Conservation (phyloP, 768 basidiomycete species). For the Mrakia frigida region DNA sequence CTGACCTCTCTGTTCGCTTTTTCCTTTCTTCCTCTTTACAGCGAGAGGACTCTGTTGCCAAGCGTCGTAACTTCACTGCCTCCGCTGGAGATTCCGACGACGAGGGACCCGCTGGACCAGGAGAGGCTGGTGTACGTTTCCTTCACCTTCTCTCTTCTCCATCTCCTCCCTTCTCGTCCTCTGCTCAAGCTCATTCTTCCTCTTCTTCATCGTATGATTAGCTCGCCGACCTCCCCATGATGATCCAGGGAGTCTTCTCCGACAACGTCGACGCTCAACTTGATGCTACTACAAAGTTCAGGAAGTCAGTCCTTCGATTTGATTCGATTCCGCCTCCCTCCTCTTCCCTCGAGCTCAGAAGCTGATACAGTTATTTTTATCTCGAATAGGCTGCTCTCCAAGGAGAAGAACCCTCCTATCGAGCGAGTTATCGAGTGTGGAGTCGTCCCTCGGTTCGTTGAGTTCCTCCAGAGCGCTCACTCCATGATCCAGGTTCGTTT, state of each 20-base stretch:
- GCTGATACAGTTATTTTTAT: background rate
- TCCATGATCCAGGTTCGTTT: slow-evolving; percentile 50
- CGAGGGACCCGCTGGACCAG: slow-evolving; percentile 55
- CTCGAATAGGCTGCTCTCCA: slow-evolving; percentile 64
- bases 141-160: background rate
- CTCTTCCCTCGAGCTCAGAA: background rate
- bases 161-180: background rate
- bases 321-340: background rate
- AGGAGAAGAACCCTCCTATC: slow-evolving; percentile 99
- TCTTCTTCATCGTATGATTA: slow-evolving; percentile 39
- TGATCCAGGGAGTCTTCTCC: slow-evolving; percentile 89
- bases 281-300: slow-evolving; percentile 96
- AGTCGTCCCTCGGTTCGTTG: slow-evolving; percentile 93
- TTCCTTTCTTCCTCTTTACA: slow-evolving; percentile 23
- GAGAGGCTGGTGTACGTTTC: slow-evolving; percentile 30
- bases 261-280: slow-evolving; percentile 85
- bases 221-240: slow-evolving; percentile 63
- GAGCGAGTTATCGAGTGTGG: slow-evolving; percentile 93
- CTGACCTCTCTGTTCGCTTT: background rate
- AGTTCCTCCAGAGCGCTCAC: slow-evolving; percentile 65
- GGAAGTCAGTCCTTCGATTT: slow-evolving; percentile 54
- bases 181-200: background rate
- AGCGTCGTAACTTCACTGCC: slow-evolving; percentile 88
- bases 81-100: slow-evolving; percentile 83
- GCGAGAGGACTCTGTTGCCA: slow-evolving; percentile 96